Evolutionary conservation across 2,329 filamentous ascomycete genomes (phyloP).

Genomic region (Fusarium sp.): DNA sequence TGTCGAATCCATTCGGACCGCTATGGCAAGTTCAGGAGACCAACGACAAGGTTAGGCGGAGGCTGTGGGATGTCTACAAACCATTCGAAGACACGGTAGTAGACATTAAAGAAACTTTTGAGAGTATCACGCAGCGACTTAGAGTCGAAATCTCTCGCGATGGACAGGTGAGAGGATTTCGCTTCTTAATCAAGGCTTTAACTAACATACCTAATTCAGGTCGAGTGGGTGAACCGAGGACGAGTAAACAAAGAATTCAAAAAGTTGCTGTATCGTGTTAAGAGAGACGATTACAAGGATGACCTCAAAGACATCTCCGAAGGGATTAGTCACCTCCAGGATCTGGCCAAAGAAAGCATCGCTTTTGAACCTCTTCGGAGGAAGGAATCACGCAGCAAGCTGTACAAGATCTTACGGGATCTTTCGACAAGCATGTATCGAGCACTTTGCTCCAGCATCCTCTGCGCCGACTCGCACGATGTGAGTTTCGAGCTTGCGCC

Average conservation of each 20-base stretch:
- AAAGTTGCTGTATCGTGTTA: slow-evolving; percentile 15
- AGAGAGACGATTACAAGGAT: slow-evolving; percentile 25
- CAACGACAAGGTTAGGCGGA: slow-evolving; percentile 36
- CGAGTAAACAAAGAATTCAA: slow-evolving; percentile 17
- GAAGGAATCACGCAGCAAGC: slow-evolving; percentile 18
- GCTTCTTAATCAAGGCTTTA: fast-evolving
- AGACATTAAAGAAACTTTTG: slow-evolving; percentile 45
- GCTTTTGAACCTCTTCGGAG: slow-evolving; percentile 15
- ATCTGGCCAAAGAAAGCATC: not conserved
- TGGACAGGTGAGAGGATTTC: slow-evolving; percentile 1
- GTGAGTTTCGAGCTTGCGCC: slow-evolving; percentile 12
- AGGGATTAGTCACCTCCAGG: slow-evolving; percentile 8
- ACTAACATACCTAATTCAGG: not conserved
- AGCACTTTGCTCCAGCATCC: slow-evolving; percentile 25
- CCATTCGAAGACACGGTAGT: slow-evolving; percentile 45
- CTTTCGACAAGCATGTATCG: slow-evolving; percentile 26
- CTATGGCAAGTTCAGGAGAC: slow-evolving; percentile 46
- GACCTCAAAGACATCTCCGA: not conserved
- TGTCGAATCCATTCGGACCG: slow-evolving; percentile 48
- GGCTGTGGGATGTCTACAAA: slow-evolving; percentile 42
- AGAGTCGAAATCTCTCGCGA: slow-evolving; percentile 2
- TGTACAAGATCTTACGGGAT: slow-evolving; percentile 22
- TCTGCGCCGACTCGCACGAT: slow-evolving; percentile 11
- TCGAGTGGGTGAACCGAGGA: slow-evolving; percentile 5
- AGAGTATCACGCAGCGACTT: slow-evolving; percentile 30